These are phyloP conservation scores for Zygotorulaspora danielsina DNA, from an alignment of 805 yeast species.

Conservation along the genomic window DNA sequence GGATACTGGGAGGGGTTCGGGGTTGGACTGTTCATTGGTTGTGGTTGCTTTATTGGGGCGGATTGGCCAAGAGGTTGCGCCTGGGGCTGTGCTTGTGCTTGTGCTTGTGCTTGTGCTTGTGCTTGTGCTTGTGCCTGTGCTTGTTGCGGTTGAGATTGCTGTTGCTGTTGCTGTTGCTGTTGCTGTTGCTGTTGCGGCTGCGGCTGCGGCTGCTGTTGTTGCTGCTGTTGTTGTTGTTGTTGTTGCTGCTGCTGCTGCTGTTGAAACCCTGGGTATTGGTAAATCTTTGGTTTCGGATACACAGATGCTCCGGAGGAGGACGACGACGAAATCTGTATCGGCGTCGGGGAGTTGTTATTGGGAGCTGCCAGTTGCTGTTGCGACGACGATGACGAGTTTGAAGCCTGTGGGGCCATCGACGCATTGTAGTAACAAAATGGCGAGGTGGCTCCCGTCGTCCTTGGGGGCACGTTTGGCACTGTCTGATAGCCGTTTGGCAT, in stretches of 20 bases:
- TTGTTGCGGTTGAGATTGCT: not conserved
- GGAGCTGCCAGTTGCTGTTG: constrained; percentile 1
- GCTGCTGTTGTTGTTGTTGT: constrained; percentile 5
- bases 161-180: not conserved
- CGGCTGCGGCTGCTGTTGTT: constrained; percentile 6
- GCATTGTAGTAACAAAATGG: constrained; percentile 11
- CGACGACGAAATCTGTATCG: constrained; percentile 4
- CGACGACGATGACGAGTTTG: constrained; percentile 4
- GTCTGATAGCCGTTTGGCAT: not conserved
- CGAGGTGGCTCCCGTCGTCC: constrained; percentile 3
- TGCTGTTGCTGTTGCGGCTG: constrained; percentile 3
- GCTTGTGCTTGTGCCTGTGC: not conserved
- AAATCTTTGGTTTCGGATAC: constrained; percentile 10
- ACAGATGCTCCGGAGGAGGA: constrained; percentile 3
- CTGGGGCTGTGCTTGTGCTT: not conserved
- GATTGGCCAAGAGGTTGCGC: not conserved
- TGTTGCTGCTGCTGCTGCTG: constrained; percentile 14
- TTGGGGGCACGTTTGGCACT: not conserved
- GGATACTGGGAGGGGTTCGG: constrained; percentile 9
- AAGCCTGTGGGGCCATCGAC: not conserved
- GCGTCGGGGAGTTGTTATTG: not conserved
- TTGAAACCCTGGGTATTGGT: constrained; percentile 18
- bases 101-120: not conserved
- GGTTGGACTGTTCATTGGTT: constrained; percentile 10
- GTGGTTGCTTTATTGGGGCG: not conserved